A percentile compares a stretch with the other conserved stretches of the same genome.
Conservation (phyloP, 2,329 filamentous ascomycete genomes). For the Ophidiomyces ophidiicola region DNA sequence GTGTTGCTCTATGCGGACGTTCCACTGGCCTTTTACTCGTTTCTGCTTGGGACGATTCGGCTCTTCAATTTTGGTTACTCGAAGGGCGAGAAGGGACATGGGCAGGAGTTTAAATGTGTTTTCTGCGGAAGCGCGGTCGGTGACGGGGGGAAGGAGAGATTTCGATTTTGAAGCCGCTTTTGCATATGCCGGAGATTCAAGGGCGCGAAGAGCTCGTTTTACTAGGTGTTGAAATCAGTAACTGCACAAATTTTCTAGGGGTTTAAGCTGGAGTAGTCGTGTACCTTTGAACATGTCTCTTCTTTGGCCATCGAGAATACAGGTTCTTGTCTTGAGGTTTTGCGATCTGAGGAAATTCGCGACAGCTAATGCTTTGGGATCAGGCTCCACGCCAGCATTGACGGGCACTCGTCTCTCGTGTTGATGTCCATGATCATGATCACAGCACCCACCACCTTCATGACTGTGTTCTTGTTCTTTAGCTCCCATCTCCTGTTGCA, state of each 20-base stretch:
- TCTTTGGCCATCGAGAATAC: slow-evolving; percentile 86
- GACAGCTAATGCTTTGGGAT: slow-evolving; percentile 76
- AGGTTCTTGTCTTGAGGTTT: slow-evolving; percentile 77
- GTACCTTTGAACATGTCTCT: slow-evolving; percentile 96
- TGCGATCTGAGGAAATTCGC: slow-evolving; percentile 77
- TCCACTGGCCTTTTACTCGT: slow-evolving; percentile 92
- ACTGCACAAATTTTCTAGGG: slow-evolving; percentile 3
- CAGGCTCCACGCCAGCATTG: slow-evolving; percentile 51
- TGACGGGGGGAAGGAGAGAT: slow-evolving; percentile 74
- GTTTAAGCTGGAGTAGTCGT: slow-evolving; percentile 3
- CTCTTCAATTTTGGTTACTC: slow-evolving; percentile 71
- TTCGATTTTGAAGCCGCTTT: slow-evolving; percentile 79
- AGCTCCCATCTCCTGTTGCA: slow-evolving; percentile 15
- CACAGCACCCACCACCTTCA: too few species aligned
- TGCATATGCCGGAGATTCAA: slow-evolving; percentile 78
- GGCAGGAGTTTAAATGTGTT: slow-evolving; percentile 92
- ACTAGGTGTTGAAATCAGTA: slow-evolving; percentile 43
- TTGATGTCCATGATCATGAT: slow-evolving; percentile 21
- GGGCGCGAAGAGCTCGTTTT: slow-evolving; percentile 84
- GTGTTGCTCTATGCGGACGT: slow-evolving; percentile 86
- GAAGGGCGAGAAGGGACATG: slow-evolving; percentile 82
- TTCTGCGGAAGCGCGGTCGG: slow-evolving; percentile 75
- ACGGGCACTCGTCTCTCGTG: slow-evolving; percentile 37
- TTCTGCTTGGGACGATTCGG: slow-evolving; percentile 66
- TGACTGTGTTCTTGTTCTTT: slow-evolving; percentile 21